Evolutionary conservation across 2,329 filamentous ascomycete species (phyloP).

Genomic region (Akanthomyces muscarius): DNA sequence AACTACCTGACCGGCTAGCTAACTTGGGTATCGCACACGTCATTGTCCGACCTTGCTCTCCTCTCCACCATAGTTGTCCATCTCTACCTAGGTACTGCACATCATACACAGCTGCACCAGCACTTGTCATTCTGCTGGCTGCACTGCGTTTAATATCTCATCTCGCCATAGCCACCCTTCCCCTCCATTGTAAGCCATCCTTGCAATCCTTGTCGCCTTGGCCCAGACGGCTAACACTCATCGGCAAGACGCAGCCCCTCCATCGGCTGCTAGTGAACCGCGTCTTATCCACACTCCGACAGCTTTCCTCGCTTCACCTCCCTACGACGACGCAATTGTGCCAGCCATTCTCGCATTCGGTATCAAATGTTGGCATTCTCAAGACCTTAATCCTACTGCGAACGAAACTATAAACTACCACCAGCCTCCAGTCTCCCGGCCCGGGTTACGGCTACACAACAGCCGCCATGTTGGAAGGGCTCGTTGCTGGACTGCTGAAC

Average conservation of each 20-base stretch:
- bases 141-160: background rate
- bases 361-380: constrained; percentile 4
- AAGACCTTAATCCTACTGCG: background rate
- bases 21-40: constrained; percentile 1
- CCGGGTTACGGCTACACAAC: constrained; percentile 65
- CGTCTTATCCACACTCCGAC: background rate
- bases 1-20: background rate
- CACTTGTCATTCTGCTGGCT: background rate
- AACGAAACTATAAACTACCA: background rate
- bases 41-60: constrained; percentile 11
- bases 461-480: constrained; percentile 85
- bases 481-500: constrained; percentile 96
- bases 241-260: constrained; percentile 7
- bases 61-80: constrained; percentile 2
- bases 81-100: background rate
- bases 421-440: constrained; percentile 44
- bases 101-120: background rate
- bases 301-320: background rate
- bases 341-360: background rate
- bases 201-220: background rate
- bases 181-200: background rate
- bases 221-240: background rate
- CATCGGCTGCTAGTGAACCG: background rate
- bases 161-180: background rate
- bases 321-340: constrained; percentile 5